Evolutionary conservation across 1,284 basidiomycete genomes (phyloP).

Genomic region (Sphaerobolus stellatus): DNA sequence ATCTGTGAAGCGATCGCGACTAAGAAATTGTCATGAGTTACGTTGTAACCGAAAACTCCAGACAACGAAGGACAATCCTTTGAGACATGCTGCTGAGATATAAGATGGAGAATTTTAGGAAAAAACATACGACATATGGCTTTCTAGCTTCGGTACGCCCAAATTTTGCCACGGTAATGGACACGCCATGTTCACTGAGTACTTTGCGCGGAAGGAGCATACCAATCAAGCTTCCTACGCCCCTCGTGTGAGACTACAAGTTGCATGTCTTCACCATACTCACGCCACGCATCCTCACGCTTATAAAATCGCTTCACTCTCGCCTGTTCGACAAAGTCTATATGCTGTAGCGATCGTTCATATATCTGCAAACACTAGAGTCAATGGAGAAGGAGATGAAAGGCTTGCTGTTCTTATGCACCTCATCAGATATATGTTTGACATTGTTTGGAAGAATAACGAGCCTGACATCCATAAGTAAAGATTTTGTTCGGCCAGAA

Average conservation of each 20-base stretch:
- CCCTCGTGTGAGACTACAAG: slow-evolving; percentile 5
- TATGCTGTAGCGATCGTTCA: slow-evolving; percentile 48
- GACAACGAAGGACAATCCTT: too few relatives aligned
- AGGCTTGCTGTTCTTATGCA: slow-evolving; percentile 33
- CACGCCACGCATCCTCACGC: slow-evolving; percentile 72
- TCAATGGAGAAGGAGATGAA: neutral
- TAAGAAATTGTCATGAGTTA: slow-evolving; percentile 74
- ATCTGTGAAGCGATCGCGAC: slow-evolving; percentile 55
- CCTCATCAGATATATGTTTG: slow-evolving; percentile 49
- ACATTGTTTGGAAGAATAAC: neutral
- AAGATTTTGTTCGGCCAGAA: slow-evolving; percentile 19
- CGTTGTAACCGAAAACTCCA: slow-evolving; percentile 68
- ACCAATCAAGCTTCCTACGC: slow-evolving; percentile 68
- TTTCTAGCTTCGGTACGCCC: slow-evolving; percentile 61
- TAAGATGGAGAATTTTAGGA: too few relatives aligned
- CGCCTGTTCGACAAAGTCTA: slow-evolving; percentile 53
- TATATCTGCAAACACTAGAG: slow-evolving; percentile 51
- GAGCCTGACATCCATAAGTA: slow-evolving; percentile 3
- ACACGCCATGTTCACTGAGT: slow-evolving; percentile 54
- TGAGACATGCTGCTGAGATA: too few relatives aligned
- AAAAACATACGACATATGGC: slow-evolving; percentile 62
- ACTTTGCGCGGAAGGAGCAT: slow-evolving; percentile 63
- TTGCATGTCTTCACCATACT: slow-evolving; percentile 24
- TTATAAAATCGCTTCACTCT: slow-evolving; percentile 65
- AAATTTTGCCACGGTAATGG: slow-evolving; percentile 49